Evolutionary conservation across 2,329 filamentous ascomycete genomes (phyloP), one percentile per base, ranked within the genome.

Genomic region (Beauveria brongniartii): DNA sequence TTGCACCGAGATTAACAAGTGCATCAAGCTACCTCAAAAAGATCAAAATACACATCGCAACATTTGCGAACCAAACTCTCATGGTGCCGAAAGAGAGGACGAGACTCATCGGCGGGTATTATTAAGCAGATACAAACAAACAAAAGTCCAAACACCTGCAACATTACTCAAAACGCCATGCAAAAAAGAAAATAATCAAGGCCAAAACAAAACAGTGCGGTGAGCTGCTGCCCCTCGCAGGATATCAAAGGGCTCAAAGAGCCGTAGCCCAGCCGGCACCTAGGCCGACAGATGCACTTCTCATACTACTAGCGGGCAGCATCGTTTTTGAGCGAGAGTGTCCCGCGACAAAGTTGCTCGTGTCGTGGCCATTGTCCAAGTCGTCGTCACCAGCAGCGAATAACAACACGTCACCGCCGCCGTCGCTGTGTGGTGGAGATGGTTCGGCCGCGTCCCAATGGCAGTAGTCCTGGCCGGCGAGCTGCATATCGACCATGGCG

Each of bases 401-500:
- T 37, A 20, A 26, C 30, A 44, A 20, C 10, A 34, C 4, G 30
- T 68, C 68, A 62, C 68, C 69, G 10, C 68, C 69, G 12, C 65
- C 63, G n/a, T 62, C 58, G 61, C 68, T 71, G 60, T 71, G 69
- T 9, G 69, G 70, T 14, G 70, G 70, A 12, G 69, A 69, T 51
- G 66, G 69, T 56, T 70, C 66, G 48, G 66, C 64, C n/a, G 63
- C 28, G 12, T 68, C 64, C 65, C 67, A 69, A 43, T 67, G 66
- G 37, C 43, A 47, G n/a, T 65, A 64, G 46, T 74, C 69, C 20
- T 68, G 69, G 8, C 66, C 82, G 7, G 84, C 85, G 52, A 85
- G 79, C 69, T 83, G 80, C 82, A 88, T 88, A 67, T 87, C 84
- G 60, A 80, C 78, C 69, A 85, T 75, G 12, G 84, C 84, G 64